Conservation (phyloP, 805 yeast species). For the Maudiozyma serrabonitensis region DNA sequence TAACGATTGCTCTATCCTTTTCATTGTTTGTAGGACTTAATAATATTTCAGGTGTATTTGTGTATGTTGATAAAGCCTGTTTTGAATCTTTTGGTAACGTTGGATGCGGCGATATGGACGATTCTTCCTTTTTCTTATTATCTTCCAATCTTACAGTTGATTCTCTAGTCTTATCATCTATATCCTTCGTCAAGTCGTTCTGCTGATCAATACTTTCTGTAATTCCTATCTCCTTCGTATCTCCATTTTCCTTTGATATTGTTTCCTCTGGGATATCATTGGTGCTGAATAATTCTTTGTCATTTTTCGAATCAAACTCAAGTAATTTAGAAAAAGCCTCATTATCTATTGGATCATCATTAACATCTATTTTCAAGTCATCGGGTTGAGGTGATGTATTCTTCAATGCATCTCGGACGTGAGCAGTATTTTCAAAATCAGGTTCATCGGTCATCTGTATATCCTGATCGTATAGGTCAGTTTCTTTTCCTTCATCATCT, state of each 20-base stretch:
- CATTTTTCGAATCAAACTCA: slow-evolving; percentile 26
- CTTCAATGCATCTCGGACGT: too few species aligned
- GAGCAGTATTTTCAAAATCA: slow-evolving; percentile 9
- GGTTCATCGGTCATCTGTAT: not conserved
- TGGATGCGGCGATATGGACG: not conserved
- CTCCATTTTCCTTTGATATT: not conserved
- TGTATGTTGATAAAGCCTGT: not conserved
- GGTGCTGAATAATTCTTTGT: slow-evolving; percentile 14
- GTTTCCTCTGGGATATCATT: slow-evolving; percentile 8
- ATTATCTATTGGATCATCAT: slow-evolving; percentile 19
- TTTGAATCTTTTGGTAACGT: not conserved
- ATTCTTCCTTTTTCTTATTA: not conserved
- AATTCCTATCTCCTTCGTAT: not conserved
- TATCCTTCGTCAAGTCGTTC: not conserved
- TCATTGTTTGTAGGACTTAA: not conserved
- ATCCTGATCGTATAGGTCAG: not conserved
- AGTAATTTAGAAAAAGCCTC: slow-evolving; percentile 26
- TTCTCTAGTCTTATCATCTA: not conserved
- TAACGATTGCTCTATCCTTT: not conserved
- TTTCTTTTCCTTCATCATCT: not conserved
- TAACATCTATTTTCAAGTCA: not conserved
- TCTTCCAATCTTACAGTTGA: not conserved
- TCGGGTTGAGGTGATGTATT: not conserved
- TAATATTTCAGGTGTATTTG: not conserved
- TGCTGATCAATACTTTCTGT: not conserved